phyloP scores from a whole-genome alignment of 192 early-diverging fungal genomes.

The Backusella sp. region DNA sequence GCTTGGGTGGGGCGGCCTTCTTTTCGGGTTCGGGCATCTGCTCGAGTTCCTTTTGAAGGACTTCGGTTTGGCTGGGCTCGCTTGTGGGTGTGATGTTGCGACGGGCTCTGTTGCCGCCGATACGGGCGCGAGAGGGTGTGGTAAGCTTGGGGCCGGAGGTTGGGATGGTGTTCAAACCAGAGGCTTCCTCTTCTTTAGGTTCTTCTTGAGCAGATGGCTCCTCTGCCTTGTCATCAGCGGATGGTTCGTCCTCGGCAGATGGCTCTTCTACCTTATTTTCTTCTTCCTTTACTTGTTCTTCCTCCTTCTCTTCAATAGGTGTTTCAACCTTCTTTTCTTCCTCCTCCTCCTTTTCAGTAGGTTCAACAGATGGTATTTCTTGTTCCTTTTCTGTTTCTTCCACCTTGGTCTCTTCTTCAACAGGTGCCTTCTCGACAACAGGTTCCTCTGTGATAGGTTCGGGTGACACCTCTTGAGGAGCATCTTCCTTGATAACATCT shows the following conservation, averaged over 20 bases:
- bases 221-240: neutral
- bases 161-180: constrained; percentile 10
- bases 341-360: neutral
- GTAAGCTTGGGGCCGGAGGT: constrained; percentile 27
- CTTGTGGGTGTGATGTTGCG: constrained; percentile 6
- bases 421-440: neutral
- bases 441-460: neutral
- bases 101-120: constrained; percentile 7
- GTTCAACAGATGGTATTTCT: neutral
- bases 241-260: neutral
- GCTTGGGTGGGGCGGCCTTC: constrained; percentile 32
- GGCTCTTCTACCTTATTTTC: neutral
- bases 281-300: neutral
- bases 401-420: neutral
- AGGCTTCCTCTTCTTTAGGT: neutral
- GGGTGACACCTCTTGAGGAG: neutral
- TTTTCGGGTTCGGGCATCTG: neutral
- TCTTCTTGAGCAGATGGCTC: neutral
- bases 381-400: neutral
- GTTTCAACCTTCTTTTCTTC: neutral
- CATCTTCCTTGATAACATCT: neutral
- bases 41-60: constrained; percentile 25
- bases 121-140: constrained; percentile 23
- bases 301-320: neutral
- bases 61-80: constrained; percentile 31